Base-by-base conservation (phyloP, 2,329 filamentous ascomycete species). In the Alternaria sp. region DNA sequence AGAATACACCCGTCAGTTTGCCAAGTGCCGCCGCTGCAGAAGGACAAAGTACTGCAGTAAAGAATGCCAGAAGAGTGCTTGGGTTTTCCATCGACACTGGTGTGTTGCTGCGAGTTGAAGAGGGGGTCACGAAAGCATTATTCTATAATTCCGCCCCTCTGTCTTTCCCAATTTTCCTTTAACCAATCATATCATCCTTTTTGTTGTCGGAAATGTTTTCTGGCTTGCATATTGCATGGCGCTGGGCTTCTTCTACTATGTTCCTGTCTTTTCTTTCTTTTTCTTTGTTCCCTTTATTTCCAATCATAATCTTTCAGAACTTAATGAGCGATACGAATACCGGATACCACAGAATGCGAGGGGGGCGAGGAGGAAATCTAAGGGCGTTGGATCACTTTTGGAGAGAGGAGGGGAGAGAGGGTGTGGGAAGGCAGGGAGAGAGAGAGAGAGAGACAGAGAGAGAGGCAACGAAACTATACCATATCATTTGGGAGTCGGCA, bases 1-100 rank as follows among this genome's bases (percentile, higher is more conserved):
- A 79, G 92, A 97, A 80, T 97, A 89, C 78, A 94, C 94, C 39
- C 89, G 95, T 63, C 94, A 99, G 77, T 99, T 99, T 79, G 95
- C 95, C 69, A 99, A 99, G 81, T 99, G 95, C 81, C 90, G 95
- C 67, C 90, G 95, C 66, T 99, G 95, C 82, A 89, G 95, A 70
- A 89, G 95, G 67, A 99, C 95, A 63, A 99, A 99, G 80, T 97
- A 97, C 83, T 99, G 95, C 88, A 97, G 94, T 86, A 99, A 99
- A 81, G 95, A 99, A 80, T 99, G 95, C 81, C 95, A 99, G 81
- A 98, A 98, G 84, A 96, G 92, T 71, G 96, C 95, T 9, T 99
- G 95, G 95, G 93, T 95, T 28, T 98, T 93, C 80, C 95, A 99
- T 78, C 89, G 95, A 62, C 96, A 98, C 81, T 99, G 95, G 95